phyloP scores from a whole-genome alignment of 2,329 filamentous ascomycete genomes.

The Proliferodiscus dingleyae region DNA sequence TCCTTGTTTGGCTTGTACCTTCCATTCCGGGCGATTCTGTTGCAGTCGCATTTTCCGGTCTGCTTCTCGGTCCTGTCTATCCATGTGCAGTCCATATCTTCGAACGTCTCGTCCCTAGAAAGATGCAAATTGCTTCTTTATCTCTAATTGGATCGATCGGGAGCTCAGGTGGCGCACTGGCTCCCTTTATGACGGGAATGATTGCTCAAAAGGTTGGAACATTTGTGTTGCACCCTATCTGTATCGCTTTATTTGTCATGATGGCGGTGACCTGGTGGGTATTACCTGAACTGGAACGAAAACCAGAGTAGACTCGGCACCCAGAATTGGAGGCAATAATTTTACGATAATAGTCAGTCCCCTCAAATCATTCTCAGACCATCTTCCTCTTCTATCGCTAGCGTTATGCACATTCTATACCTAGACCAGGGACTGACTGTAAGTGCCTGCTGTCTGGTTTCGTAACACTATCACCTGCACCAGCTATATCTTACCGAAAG shows the following conservation, averaged over 20 bases:
- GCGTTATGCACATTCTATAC: no score
- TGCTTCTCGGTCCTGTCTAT: slow-evolving; percentile 73
- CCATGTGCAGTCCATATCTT: slow-evolving; percentile 64
- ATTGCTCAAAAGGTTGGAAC: slow-evolving; percentile 40
- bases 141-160: slow-evolving; percentile 64
- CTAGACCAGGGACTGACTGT: no score
- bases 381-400: no score
- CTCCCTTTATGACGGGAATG: slow-evolving; percentile 45
- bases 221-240: slow-evolving; percentile 34
- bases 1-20: slow-evolving; percentile 71
- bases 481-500: no score
- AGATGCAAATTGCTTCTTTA: slow-evolving; percentile 56
- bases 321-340: no score
- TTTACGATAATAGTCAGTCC: no score
- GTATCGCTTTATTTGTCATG: slow-evolving; percentile 15
- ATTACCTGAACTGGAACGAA: no score
- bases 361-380: no score
- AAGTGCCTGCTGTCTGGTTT: no score
- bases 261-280: slow-evolving; percentile 14
- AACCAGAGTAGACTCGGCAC: no score
- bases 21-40: slow-evolving; percentile 64
- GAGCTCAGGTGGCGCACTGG: slow-evolving; percentile 63
- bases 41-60: slow-evolving; percentile 61
- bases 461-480: no score
- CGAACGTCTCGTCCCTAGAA: slow-evolving; percentile 50